These are phyloP conservation scores for Pseudisothecium myosuroides DNA, from an alignment of 225 moss, liverwort and hornwort genomes.

Conservation along the genomic window DNA sequence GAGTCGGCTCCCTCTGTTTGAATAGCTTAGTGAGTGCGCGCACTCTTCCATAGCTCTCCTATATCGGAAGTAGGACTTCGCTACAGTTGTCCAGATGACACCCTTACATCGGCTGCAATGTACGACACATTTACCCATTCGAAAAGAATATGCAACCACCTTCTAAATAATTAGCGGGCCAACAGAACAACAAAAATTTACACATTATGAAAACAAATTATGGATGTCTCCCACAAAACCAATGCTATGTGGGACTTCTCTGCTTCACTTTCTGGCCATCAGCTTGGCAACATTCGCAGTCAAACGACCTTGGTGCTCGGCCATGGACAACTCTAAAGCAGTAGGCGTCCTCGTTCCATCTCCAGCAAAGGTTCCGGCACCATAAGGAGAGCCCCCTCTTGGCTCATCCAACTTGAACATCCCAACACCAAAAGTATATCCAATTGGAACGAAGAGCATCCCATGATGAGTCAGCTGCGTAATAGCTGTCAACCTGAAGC, in stretches of 20 bases:
- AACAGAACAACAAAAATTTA: neutral
- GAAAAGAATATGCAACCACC: neutral
- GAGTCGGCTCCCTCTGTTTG: neutral
- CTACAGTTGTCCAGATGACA: neutral
- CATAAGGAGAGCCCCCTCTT: conserved; percentile 35
- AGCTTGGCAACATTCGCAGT: conserved; percentile 46
- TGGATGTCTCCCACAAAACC: neutral
- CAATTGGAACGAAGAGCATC: conserved; percentile 41
- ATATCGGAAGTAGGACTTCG: neutral
- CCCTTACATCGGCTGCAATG: neutral
- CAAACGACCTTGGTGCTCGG: conserved; percentile 46
- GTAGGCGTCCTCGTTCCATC: conserved; percentile 32
- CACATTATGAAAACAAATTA: neutral
- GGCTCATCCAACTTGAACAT: conserved; percentile 48
- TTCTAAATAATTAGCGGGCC: neutral
- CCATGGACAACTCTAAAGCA: conserved; percentile 23
- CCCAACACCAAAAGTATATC: conserved; percentile 44
- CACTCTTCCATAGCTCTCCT: neutral
- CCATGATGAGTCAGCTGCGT: conserved; percentile 48
- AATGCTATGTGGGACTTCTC: neutral
- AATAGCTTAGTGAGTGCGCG: neutral
- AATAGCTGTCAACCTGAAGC: conserved; percentile 25
- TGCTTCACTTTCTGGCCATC: conserved; percentile 18
- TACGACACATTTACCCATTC: neutral
- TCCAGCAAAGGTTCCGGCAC: conserved; percentile 43